Conservation (phyloP, 2,329 filamentous ascomycete genomes). For the Aspergillus hortae region DNA sequence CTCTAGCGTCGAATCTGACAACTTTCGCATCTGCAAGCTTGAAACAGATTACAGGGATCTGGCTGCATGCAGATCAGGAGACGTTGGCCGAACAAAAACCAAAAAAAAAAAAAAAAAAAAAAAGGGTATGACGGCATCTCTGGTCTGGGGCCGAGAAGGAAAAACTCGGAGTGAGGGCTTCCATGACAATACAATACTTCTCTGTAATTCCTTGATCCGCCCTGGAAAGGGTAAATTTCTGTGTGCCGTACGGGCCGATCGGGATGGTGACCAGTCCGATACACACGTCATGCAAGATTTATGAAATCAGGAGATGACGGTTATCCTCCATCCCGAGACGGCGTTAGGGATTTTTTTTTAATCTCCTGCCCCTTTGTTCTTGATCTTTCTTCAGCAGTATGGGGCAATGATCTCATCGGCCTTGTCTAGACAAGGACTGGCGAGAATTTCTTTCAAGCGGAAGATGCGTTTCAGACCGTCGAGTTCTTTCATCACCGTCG, state of each 20-base stretch:
- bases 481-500: no score
- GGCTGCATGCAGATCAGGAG: constrained; percentile 5
- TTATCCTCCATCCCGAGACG: neutral
- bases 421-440: no score
- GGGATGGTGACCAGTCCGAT: neutral
- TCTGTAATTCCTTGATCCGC: neutral
- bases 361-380: neutral
- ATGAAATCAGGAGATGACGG: neutral
- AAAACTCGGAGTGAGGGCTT: neutral
- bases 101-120: neutral
- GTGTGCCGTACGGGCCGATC: constrained; percentile 4
- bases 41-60: constrained; percentile 1
- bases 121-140: neutral
- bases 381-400: neutral
- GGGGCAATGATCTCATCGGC: neutral
- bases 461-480: no score
- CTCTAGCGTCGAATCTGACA: neutral
- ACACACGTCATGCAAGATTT: neutral
- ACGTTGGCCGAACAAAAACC: neutral
- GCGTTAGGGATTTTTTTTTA: neutral
- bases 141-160: neutral
- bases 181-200: neutral
- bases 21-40: neutral
- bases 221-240: neutral
- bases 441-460: no score